Conservation (phyloP, 2,329 filamentous ascomycete genomes). For the Sordariomycetes sp. region DNA sequence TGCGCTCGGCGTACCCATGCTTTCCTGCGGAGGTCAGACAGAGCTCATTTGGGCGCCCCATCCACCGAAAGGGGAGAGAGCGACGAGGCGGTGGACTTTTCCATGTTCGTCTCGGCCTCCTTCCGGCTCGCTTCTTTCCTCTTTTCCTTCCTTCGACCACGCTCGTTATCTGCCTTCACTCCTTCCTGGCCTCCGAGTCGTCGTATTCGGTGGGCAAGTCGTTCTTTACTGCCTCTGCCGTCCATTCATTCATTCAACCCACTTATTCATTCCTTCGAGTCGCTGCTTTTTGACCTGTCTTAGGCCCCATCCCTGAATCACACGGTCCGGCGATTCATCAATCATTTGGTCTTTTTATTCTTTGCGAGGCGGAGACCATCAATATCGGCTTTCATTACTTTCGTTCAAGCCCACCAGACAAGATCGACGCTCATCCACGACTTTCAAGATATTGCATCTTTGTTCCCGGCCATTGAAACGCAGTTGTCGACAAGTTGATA, state of each 20-base stretch:
- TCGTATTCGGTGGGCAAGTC: slow-evolving; percentile 44
- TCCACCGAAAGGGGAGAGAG: background rate
- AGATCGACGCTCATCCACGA: background rate
- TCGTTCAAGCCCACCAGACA: background rate
- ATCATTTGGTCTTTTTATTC: background rate
- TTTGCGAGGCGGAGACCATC: background rate
- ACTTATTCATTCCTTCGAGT: slow-evolving; percentile 19
- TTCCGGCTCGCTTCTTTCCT: slow-evolving; percentile 10
- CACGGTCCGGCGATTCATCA: background rate
- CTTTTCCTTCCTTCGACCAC: slow-evolving; percentile 9
- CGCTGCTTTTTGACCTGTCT: background rate
- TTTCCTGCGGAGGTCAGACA: background rate
- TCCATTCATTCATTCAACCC: slow-evolving; percentile 15
- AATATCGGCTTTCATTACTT: background rate
- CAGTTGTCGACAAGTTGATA: background rate
- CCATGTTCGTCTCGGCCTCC: background rate
- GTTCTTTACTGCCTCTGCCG: slow-evolving; percentile 30
- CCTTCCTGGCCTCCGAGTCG: slow-evolving; percentile 4
- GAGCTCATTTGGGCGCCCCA: background rate
- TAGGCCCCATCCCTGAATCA: background rate
- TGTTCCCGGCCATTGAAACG: background rate
- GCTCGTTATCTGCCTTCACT: slow-evolving; percentile 17
- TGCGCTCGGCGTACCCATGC: background rate
- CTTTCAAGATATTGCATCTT: background rate
- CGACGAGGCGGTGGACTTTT: background rate